A percentile compares a stretch with the other conserved stretches of the same genome.
Conservation (phyloP, 2,329 filamentous ascomycete species). For the Colletotrichum lindemuthianum region DNA sequence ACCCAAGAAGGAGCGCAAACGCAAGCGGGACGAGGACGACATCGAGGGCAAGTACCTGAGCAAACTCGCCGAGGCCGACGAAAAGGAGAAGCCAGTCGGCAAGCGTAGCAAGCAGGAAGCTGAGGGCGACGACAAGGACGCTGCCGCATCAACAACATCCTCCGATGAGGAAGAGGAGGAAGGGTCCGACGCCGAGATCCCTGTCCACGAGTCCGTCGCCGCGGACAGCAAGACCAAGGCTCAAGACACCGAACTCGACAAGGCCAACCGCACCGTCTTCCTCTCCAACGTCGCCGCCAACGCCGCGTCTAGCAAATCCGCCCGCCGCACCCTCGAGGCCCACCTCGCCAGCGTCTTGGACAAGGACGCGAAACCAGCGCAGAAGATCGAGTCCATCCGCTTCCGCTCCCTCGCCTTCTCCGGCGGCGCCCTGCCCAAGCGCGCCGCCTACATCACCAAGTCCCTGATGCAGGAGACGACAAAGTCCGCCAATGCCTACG, state of each 20-base stretch:
- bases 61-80: constrained; percentile 69
- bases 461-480: constrained; percentile 92
- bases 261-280: constrained; percentile 90
- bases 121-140: constrained; percentile 57
- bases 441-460: constrained; percentile 92
- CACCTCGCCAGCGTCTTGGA: constrained; percentile 83
- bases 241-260: constrained; percentile 73
- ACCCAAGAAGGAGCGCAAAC: constrained; percentile 65
- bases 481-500: constrained; percentile 93
- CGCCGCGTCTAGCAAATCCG: constrained; percentile 83
- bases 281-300: constrained; percentile 88
- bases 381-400: constrained; percentile 88
- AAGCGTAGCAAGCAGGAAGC: constrained; percentile 61
- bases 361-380: constrained; percentile 60
- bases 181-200: constrained; percentile 49
- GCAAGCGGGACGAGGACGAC: constrained; percentile 76
- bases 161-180: constrained; percentile 44
- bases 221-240: constrained; percentile 60
- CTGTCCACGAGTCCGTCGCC: constrained; percentile 67
- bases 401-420: constrained; percentile 94
- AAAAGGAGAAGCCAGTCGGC: constrained; percentile 61
- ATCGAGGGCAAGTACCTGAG: constrained; percentile 77
- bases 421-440: constrained; percentile 81
- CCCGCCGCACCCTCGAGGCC: constrained; percentile 78
- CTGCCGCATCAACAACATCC: constrained; percentile 49